Conservation (phyloP, 352 stramenopile genomes). For the Phytophthora ramorum region DNA sequence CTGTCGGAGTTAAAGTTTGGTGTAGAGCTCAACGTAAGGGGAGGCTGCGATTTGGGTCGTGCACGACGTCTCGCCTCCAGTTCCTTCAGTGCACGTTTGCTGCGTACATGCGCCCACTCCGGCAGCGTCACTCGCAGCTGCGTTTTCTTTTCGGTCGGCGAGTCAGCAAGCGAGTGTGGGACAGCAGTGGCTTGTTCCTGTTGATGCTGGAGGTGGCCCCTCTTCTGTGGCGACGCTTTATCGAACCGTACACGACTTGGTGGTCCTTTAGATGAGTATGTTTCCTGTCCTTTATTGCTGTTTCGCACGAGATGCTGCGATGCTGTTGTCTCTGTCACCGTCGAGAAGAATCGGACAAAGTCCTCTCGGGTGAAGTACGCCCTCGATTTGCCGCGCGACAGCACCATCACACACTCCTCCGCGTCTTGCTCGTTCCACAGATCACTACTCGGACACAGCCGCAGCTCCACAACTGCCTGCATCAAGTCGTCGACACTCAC, state of each 20-base stretch:
- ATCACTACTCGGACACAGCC: constrained; percentile 21
- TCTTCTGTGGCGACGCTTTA: constrained; percentile 18
- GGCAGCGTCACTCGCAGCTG: constrained; percentile 45
- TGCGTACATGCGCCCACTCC: constrained; percentile 68
- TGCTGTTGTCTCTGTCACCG: not conserved
- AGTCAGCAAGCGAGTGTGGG: constrained; percentile 17
- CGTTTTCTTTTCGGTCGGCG: constrained; percentile 25
- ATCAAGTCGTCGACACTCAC: constrained; percentile 63
- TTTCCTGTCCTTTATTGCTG: not conserved
- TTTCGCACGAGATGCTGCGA: not conserved
- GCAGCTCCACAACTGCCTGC: constrained; percentile 54
- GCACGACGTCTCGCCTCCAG: constrained; percentile 42
- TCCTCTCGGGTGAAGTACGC: constrained; percentile 63
- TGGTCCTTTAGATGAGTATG: not conserved
- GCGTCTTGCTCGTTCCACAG: constrained; percentile 56
- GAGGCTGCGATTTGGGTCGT: constrained; percentile 17
- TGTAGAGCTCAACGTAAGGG: constrained; percentile 30
- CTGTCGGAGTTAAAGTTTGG: constrained; percentile 24
- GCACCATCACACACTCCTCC: constrained; percentile 47
- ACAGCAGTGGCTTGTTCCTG: constrained; percentile 18
- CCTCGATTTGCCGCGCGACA: constrained; percentile 50
- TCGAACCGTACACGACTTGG: constrained; percentile 13
- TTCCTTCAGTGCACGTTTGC: constrained; percentile 71
- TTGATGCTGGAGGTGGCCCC: constrained; percentile 19
- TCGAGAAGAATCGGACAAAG: constrained; percentile 57